Evolutionary conservation across 139 green algal genomes (phyloP).

Genomic region (Chlorella sp.): DNA sequence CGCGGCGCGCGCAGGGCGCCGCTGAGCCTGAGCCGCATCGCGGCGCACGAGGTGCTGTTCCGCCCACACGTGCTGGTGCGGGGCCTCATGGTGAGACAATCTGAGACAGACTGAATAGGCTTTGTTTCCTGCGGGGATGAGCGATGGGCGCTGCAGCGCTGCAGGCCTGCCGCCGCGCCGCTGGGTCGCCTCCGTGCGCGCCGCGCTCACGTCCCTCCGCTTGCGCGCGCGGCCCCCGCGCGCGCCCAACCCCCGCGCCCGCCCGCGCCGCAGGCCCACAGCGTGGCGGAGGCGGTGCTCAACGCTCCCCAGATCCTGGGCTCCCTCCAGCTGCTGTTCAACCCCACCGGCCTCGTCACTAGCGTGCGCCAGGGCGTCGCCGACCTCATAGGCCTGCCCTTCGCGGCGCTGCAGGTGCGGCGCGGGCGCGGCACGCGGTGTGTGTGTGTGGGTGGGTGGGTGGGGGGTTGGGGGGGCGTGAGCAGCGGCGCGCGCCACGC

Average conservation of each 20-base stretch:
- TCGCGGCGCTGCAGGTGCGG: conserved; percentile 45
- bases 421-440: not conserved
- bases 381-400: conserved; percentile 58
- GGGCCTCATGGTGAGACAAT: conserved; percentile 44
- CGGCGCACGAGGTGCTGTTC: conserved; percentile 34
- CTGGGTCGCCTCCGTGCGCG: too few relatives aligned
- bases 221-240: too few relatives aligned
- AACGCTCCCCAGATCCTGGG: conserved; percentile 61
- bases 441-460: too few relatives aligned
- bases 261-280: too few relatives aligned
- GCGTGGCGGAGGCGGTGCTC: conserved; percentile 63
- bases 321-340: conserved; percentile 69
- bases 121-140: too few relatives aligned
- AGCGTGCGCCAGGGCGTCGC: conserved; percentile 45
- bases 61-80: conserved; percentile 47
- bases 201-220: too few relatives aligned
- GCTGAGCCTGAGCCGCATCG: conserved; percentile 30
- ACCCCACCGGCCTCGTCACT: conserved; percentile 61
- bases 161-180: too few relatives aligned
- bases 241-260: too few relatives aligned
- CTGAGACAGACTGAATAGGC: too few relatives aligned
- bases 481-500: too few relatives aligned
- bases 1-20: conserved; percentile 28
- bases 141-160: too few relatives aligned
- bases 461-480: not conserved